These are phyloP conservation scores for Calophaca sinica DNA, from an alignment of 306 rosid species.

Conservation along the genomic window DNA sequence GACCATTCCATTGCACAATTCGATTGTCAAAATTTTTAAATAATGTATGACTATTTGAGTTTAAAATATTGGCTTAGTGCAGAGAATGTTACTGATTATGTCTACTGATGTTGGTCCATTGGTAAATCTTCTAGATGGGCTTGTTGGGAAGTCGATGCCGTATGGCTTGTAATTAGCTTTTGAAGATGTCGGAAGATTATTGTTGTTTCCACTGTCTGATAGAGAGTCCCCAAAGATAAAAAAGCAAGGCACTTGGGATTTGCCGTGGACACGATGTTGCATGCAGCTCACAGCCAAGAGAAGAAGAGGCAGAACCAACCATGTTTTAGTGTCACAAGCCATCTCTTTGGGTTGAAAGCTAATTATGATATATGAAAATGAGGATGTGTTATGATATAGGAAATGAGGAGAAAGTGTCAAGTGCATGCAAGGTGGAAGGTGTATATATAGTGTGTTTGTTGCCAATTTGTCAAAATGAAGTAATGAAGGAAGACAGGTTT, in stretches of 20 bases:
- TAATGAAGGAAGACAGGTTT: neutral
- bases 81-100: neutral
- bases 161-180: conserved; percentile 60
- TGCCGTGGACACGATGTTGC: conserved; percentile 27
- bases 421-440: no score
- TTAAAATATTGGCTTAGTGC: no score
- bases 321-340: neutral
- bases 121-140: conserved; percentile 64
- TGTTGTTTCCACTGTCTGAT: conserved; percentile 68
- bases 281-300: neutral
- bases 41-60: no score
- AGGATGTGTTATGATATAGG: no score
- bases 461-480: neutral
- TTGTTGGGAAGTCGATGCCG: conserved; percentile 58
- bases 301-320: conserved; percentile 21
- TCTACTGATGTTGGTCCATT: conserved; percentile 50
- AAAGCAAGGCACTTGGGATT: conserved; percentile 48
- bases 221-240: conserved; percentile 72
- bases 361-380: neutral
- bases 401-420: no score
- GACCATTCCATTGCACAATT: no score
- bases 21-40: no score
- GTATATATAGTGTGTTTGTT: neutral
- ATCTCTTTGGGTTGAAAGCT: neutral
- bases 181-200: conserved; percentile 31